phyloP scores from a whole-genome alignment of 108 stramenopile species.

The Cyclotella distinguenda region DNA sequence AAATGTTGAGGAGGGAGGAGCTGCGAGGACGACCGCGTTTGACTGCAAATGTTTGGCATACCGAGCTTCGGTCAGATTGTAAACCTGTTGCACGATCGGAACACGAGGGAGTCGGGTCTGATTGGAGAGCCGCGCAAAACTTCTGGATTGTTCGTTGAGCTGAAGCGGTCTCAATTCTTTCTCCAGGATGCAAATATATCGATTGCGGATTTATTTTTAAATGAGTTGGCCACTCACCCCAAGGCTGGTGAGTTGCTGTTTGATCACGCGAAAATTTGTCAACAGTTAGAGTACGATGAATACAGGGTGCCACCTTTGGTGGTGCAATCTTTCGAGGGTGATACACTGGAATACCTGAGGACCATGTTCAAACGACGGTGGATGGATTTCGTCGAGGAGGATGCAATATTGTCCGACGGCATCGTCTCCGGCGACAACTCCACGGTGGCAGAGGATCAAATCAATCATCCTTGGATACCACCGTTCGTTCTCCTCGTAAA shows the following conservation, averaged over 20 bases:
- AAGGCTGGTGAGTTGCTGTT: conserved; percentile 27
- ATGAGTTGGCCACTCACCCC: conserved; percentile 27
- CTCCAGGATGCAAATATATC: conserved; percentile 30
- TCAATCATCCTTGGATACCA: conserved; percentile 39
- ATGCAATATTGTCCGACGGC: conserved; percentile 13
- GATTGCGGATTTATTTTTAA: conserved; percentile 39
- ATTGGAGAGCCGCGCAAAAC: conserved; percentile 14
- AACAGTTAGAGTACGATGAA: conserved; percentile 28
- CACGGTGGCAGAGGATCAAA: conserved; percentile 12
- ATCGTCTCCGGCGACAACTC: not conserved
- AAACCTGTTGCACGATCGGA: conserved; percentile 59
- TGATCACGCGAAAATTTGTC: conserved; percentile 28
- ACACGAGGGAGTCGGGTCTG: conserved; percentile 36
- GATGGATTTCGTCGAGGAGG: conserved; percentile 41
- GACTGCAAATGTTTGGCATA: conserved; percentile 58
- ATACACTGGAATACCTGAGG: conserved; percentile 33
- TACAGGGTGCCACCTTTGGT: conserved; percentile 59
- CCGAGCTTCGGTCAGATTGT: conserved; percentile 71
- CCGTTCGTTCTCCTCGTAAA: conserved; percentile 28
- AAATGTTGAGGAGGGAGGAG: conserved; percentile 55
- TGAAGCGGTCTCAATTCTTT: conserved; percentile 45
- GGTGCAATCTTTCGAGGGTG: conserved; percentile 51
- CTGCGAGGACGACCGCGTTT: conserved; percentile 45
- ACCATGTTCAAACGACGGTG: conserved; percentile 23
- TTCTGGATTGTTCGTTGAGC: conserved; percentile 55